phyloP scores from a whole-genome alignment of 352 stramenopile species.

The Pythium biforme region DNA sequence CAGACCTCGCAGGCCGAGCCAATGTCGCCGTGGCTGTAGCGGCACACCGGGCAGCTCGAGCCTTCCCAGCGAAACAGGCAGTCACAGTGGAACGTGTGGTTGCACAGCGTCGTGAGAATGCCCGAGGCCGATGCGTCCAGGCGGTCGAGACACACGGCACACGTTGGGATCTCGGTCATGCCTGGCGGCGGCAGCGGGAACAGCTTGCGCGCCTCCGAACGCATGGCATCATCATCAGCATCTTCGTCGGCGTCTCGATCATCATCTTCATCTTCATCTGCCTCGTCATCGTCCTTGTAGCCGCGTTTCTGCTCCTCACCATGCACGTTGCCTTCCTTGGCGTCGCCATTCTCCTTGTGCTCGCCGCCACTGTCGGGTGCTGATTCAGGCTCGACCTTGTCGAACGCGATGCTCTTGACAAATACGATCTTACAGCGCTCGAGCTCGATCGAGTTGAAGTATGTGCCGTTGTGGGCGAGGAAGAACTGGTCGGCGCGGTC shows the following conservation, averaged over 20 bases:
- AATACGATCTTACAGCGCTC: constrained; percentile 91
- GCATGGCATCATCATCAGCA: constrained; percentile 1
- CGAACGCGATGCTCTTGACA: constrained; percentile 87
- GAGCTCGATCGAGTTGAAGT: constrained; percentile 92
- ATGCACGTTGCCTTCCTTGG: constrained; percentile 1
- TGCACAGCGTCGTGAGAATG: constrained; percentile 97
- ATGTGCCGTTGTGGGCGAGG: constrained; percentile 85
- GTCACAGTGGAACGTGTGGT: constrained; percentile 98
- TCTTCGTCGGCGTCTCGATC: background rate
- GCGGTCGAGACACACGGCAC: constrained; percentile 90
- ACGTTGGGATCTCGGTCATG: constrained; percentile 89
- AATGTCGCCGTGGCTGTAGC: constrained; percentile 95
- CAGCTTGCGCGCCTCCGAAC: constrained; percentile 34
- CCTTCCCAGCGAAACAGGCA: constrained; percentile 95
- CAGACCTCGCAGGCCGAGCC: constrained; percentile 93
- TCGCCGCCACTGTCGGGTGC: constrained; percentile 14
- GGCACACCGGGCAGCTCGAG: constrained; percentile 95
- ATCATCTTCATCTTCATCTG: background rate
- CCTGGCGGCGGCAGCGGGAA: constrained; percentile 61
- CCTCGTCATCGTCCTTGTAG: background rate
- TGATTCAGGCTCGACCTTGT: constrained; percentile 34
- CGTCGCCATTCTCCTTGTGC: constrained; percentile 6
- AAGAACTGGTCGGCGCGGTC: constrained; percentile 85
- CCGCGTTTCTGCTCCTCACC: constrained; percentile 23
- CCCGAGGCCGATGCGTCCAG: constrained; percentile 83